A percentile compares a stretch with the other conserved stretches of the same genome.
These are phyloP conservation scores for Penicillium coffeae DNA, from an alignment of 495 filamentous ascomycete species.

Conservation along the genomic window DNA sequence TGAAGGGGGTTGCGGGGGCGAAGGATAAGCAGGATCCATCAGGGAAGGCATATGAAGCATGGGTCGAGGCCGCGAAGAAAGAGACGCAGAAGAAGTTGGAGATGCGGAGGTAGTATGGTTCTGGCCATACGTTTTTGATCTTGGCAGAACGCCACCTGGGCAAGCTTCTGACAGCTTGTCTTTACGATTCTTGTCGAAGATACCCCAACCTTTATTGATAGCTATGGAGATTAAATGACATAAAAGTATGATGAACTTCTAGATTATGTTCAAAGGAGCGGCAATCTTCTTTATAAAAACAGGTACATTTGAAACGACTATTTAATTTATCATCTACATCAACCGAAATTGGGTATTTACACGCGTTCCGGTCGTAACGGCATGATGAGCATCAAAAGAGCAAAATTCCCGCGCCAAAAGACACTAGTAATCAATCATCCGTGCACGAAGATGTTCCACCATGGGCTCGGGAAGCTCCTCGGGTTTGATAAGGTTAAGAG, in stretches of 20 bases:
- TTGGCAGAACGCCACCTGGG: background rate
- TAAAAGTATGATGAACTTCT: no score
- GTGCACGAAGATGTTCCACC: slow-evolving; percentile 50
- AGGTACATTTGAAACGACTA: no score
- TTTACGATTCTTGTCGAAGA: background rate
- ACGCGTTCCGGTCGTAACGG: background rate
- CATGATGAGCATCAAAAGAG: background rate
- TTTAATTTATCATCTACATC: background rate
- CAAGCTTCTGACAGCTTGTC: background rate
- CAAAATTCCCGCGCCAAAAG: background rate
- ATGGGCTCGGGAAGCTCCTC: slow-evolving; percentile 70
- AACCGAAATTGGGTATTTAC: background rate
- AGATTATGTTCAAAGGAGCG: no score
- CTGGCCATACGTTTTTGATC: background rate
- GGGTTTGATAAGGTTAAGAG: slow-evolving; percentile 61
- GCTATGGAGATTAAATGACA: no score
- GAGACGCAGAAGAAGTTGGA: slow-evolving; percentile 67
- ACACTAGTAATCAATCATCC: slow-evolving; percentile 51
- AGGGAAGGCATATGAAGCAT: slow-evolving; percentile 64
- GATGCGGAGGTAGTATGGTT: slow-evolving; percentile 20
- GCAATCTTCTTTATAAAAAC: no score
- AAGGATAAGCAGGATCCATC: slow-evolving; percentile 55
- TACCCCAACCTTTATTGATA: no score
- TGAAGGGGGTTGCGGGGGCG: slow-evolving; percentile 72
- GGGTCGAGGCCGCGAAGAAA: slow-evolving; percentile 73